Evolutionary conservation across 495 filamentous ascomycete species (phyloP), one percentile per base, ranked within the genome.

Genomic region (Patellaria atrata): DNA sequence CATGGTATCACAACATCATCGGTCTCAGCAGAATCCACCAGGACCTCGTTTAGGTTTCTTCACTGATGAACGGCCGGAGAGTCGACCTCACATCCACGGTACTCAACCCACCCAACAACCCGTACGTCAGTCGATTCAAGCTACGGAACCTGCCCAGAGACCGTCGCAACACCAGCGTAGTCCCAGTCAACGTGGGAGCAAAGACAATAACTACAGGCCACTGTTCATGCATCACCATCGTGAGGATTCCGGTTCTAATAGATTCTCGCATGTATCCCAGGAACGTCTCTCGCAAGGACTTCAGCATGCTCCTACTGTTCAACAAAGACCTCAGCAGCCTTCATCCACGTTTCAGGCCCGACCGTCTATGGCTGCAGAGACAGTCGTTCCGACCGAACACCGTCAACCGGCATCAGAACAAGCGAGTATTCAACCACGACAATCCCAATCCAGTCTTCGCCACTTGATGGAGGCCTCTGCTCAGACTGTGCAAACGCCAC

Each of bases 221-320:
- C 35, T n/a, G 23, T 22, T n/a, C 45, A 39, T 27, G n/a, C 27
- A n/a, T 21, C 32, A 34, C 28, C 40, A 48, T 7, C 45, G 45
- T 11, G 45, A 44, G 12, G 40, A 27, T 22, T 29, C 10, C 40
- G 41, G 18, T 10, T 30, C 3, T 37, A 38, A 13, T 38, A 34
- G 21, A 28, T 41, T 16, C n/a, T n/a, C n/a, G n/a, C 43, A 38
- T 17, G 37, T 41, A 13, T 4, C 16, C 3, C 33, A 27, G 3
- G 5, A n/a, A 13, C 22, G 35, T 14, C 33, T 30, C 15, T 23
- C 10, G 7, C 16, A 15, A 15, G 38, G 16, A 7, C 28, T 30
- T 7, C 28, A 7, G 7, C 29, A 30, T 33, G 30, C 22, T 19
- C 20, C 33, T 10, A 24, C 16, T 17, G 14, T 38, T 22, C 19